Evolutionary conservation across 1,139 yeast species (phyloP).

Genomic region (Taphrina flavorubra): DNA sequence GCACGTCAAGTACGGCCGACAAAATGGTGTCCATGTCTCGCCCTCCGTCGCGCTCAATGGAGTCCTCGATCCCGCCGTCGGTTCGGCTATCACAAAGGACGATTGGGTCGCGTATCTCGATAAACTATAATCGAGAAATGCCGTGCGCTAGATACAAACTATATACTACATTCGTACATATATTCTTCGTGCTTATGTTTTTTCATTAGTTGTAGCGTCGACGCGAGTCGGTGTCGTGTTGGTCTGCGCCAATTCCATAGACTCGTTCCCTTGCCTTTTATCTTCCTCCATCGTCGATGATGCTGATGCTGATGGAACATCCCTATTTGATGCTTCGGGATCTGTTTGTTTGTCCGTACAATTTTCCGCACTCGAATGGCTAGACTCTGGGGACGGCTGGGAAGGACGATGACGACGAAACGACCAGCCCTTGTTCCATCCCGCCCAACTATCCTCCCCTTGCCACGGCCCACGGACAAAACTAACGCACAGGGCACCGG

Average conservation of each 20-base stretch:
- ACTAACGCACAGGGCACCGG: slow-evolving; percentile 10
- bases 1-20: slow-evolving; percentile 56
- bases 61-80: slow-evolving; percentile 53
- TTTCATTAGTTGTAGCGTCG: background rate
- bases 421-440: slow-evolving; percentile 10
- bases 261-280: background rate
- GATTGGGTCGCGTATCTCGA: slow-evolving; percentile 45
- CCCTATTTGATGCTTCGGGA: background rate
- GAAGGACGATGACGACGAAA: background rate
- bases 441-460: slow-evolving; percentile 8
- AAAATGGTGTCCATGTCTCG: slow-evolving; percentile 79
- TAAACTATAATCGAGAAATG: no score
- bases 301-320: background rate
- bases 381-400: no score
- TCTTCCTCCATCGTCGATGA: background rate
- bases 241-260: background rate
- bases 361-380: no score
- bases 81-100: slow-evolving; percentile 46
- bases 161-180: no score
- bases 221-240: background rate
- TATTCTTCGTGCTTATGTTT: no score
- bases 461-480: slow-evolving; percentile 9
- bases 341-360: background rate
- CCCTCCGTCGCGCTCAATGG: slow-evolving; percentile 84
- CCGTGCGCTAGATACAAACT: no score